Base-by-base conservation (phyloP, 345 rosid species). In the Eucalyptus erythrocorys region DNA sequence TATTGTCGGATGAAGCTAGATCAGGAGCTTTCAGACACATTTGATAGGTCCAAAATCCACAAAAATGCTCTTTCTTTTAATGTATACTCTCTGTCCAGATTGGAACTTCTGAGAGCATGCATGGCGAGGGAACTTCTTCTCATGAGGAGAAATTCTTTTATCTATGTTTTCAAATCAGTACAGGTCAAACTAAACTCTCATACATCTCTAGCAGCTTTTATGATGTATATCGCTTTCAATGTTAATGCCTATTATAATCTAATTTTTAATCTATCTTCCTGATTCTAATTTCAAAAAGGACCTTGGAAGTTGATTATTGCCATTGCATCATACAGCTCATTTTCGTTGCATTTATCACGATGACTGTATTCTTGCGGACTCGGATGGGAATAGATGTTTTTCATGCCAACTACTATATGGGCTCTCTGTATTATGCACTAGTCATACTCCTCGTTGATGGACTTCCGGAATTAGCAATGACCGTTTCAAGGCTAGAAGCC, bases 31-130 rank as follows among this genome's bases (percentile, higher is more conserved):
- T 91, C 91, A 5, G 85, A 86, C 51, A 92, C 93, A 64, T 92
- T 50, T 76, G 93, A 93, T 66, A 91, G 92, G 68, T 89, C 94
- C 34, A 48, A 88, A 87, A 87, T 85, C 92, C 92, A 92, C 82
- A 91, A 88, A 86, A 87, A 89, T 89, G 92, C 95, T 76, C 86
- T 95, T 43, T 92, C 93, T 37, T 93, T 91, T 32, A 86, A 51
- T 8, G 71, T 88, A 76, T 92, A 92, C 88, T 93, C 95, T 42
- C 87, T 94, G 50, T 89, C 96, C 13, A 93, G 88, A 85, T 93
- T 92, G 95, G 92, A 95, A 71, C 89, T 96, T 87, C 89, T 96
- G n/a, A 93, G 51, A 89, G 94, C 94, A 45, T 96, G 98, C 88
- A 89, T 91, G 61, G 87, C 91, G n/a, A 95, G 97, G 90, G 96